Conservation (phyloP, 495 filamentous ascomycete species). For the Penicillium salamii region DNA sequence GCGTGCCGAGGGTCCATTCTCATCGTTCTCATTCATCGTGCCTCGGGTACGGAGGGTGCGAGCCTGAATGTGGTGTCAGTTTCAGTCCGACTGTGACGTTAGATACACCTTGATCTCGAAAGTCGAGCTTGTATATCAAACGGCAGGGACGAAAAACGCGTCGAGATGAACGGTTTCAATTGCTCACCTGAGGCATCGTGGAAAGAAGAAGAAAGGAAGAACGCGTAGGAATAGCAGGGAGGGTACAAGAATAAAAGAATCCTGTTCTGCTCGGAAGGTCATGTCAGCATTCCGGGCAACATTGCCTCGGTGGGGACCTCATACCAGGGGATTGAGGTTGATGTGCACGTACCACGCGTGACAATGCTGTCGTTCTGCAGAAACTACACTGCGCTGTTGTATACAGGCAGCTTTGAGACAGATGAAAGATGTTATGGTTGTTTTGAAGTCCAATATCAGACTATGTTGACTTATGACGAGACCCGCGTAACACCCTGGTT, state of each 20-base stretch:
- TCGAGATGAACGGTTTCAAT: constrained; percentile 11
- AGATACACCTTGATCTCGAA: background rate
- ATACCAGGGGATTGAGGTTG: constrained; percentile 34
- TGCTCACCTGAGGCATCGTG: constrained; percentile 47
- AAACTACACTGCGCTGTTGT: constrained; percentile 28
- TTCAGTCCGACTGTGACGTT: constrained; percentile 1
- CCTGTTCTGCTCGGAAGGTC: constrained; percentile 21
- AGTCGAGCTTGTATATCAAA: background rate
- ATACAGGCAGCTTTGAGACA: constrained; percentile 13
- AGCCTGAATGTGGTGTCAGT: constrained; percentile 39
- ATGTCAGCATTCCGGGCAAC: constrained; percentile 42
- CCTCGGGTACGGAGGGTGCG: constrained; percentile 61
- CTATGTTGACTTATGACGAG: constrained; percentile 11
- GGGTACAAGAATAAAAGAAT: constrained; percentile 32
- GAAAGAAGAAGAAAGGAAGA: constrained; percentile 20
- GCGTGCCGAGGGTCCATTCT: constrained; percentile 76
- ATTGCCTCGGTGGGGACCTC: constrained; percentile 37
- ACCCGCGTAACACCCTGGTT: constrained; percentile 21
- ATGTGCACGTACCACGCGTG: constrained; percentile 45
- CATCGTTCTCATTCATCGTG: constrained; percentile 88
- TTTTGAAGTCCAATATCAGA: constrained; percentile 13
- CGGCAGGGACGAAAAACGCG: constrained; percentile 16
- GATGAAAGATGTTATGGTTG: constrained; percentile 23
- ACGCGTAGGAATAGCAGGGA: constrained; percentile 28
- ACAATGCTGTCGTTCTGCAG: constrained; percentile 31